Conservation (phyloP, 148 eudicot species). For the Tetragonia tetragonoides region DNA sequence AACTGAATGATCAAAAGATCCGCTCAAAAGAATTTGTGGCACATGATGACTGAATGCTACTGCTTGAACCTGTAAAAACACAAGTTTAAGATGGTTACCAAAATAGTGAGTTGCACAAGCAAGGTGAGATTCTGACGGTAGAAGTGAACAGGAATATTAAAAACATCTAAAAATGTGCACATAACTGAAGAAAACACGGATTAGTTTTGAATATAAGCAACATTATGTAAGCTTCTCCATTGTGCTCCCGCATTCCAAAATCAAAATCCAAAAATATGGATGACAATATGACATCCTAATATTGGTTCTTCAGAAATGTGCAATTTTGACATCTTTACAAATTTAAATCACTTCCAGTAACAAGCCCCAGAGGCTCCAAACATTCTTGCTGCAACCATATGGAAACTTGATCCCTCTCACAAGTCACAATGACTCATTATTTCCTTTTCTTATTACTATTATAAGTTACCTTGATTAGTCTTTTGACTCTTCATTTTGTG, state of each 20-base stretch:
- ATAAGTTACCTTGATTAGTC: too few relatives aligned
- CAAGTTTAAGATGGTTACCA: slow-evolving; percentile 7
- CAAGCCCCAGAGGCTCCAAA: not conserved
- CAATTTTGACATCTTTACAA: not conserved
- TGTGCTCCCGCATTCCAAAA: not conserved
- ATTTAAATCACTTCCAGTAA: not conserved
- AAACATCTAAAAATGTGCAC: not conserved
- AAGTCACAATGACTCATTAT: not conserved
- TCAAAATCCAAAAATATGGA: not conserved
- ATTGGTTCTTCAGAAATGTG: not conserved
- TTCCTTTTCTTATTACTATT: not conserved
- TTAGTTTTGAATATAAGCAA: not conserved
- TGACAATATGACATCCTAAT: not conserved
- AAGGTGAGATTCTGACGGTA: not conserved
- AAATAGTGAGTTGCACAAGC: not conserved
- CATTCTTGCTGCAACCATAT: not conserved
- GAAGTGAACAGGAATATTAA: not conserved
- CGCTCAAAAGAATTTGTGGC: slow-evolving; percentile 84
- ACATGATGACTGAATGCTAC: slow-evolving; percentile 84
- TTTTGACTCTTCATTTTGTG: not conserved
- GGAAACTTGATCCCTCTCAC: not conserved
- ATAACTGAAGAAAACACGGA: not conserved
- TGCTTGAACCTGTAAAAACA: slow-evolving; percentile 79
- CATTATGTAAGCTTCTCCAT: not conserved
- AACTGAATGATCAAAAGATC: slow-evolving; percentile 94